Evolutionary conservation across 345 rosid genomes (phyloP), one percentile per base, ranked within the genome.

Genomic region (Pistacia integerrima): DNA sequence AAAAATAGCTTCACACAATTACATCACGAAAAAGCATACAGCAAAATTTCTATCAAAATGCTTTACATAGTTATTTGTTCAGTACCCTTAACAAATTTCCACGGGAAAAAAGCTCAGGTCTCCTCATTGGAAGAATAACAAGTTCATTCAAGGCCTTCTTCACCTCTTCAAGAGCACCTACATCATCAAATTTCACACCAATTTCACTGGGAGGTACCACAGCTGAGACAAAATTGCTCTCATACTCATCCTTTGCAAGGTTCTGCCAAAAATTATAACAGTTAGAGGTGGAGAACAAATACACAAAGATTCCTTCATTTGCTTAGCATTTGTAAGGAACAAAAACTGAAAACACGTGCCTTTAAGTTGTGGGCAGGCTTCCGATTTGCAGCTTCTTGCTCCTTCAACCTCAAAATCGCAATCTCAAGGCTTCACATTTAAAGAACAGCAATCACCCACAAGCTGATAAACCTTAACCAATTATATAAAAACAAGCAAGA

Each of bases 41-140:
- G 58, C 22, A 66, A 30, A 30, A 35, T 59, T 20, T 61, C 17
- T 46, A 51, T 46, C 36, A 69, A 20, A 18, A 69, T 44, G 17
- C 76, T 49, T 30, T 46, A 9, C 49, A 41, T 11, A 64, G 64
- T 66, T 36, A 77, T 17, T 51, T 44, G 25, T 77, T 51, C 69
- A 78, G 59, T 93, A 92, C 98, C 90, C 93, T 91, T 86, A 96
- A 81, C 74, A 96, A 85, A 86, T 93, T 96, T 79, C 99, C 99
- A 59, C 66, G 89, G 81, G 97, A 85, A 81, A 96, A 96, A 64
- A 96, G 97, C 80, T 89, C 97, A 7, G 99, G 98, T 78, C 99
- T 92, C 69, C 92, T 77, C 99, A 96, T 96, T 74, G 99, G 99
- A 82, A 96, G 99, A 89, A 96, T 96, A 70, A 94, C 99, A 62